Evolutionary conservation across 306 rosid species (phyloP).

Genomic region (Calophaca sinica): DNA sequence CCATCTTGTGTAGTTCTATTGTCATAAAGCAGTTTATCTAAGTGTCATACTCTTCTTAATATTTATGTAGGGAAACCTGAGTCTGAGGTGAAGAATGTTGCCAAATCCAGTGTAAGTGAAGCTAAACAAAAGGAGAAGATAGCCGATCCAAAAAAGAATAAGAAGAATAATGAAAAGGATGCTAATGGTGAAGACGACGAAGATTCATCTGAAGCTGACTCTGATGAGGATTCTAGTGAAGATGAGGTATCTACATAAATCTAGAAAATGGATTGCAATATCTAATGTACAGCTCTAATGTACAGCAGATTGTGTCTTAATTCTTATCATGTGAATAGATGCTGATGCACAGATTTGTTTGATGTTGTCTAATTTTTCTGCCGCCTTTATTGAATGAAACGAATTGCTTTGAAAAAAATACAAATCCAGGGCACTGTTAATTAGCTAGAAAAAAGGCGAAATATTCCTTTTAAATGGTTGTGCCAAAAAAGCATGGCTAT

Average conservation of each 20-base stretch:
- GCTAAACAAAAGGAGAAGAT: constrained; percentile 49
- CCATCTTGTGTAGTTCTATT: constrained; percentile 15
- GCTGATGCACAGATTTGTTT: constrained; percentile 9
- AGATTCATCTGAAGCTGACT: constrained; percentile 44
- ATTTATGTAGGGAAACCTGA: constrained; percentile 44
- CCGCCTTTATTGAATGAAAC: constrained; percentile 16
- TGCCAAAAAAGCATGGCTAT: constrained; percentile 1
- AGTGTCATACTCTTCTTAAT: background rate
- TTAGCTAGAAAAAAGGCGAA: constrained; percentile 1
- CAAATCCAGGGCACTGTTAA: constrained; percentile 1
- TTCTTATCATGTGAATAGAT: constrained; percentile 4
- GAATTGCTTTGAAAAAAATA: constrained; percentile 19
- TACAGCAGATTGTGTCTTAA: background rate
- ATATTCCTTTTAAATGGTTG: background rate
- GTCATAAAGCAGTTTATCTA: background rate
- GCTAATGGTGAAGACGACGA: constrained; percentile 42
- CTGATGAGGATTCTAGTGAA: constrained; percentile 59
- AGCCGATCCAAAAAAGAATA: constrained; percentile 47
- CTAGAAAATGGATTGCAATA: constrained; percentile 28
- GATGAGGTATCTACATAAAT: constrained; percentile 36
- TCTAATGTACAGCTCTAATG: constrained; percentile 26
- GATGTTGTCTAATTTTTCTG: constrained; percentile 1
- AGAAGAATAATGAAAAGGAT: constrained; percentile 41
- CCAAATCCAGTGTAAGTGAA: background rate
- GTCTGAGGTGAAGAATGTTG: constrained; percentile 7